Conservation (phyloP, 208 protist species). For the Naegleria fowleri region DNA sequence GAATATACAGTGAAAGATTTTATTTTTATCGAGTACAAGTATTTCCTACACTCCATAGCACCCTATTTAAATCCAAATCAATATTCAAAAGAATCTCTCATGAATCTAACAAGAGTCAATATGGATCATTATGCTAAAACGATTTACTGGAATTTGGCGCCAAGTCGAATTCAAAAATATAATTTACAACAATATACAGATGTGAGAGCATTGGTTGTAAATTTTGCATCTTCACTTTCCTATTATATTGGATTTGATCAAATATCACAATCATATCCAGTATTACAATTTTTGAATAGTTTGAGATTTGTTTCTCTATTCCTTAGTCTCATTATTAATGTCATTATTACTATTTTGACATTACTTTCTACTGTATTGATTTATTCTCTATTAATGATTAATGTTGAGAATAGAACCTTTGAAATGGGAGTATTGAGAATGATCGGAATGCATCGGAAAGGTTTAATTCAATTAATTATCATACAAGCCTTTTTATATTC, state of each 20-base stretch:
- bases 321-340: constrained; percentile 72
- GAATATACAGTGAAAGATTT: not conserved
- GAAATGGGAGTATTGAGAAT: constrained; percentile 84
- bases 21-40: not conserved
- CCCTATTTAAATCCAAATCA: not conserved
- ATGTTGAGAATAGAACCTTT: constrained; percentile 78
- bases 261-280: not conserved
- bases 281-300: constrained; percentile 57
- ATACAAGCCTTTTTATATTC: constrained; percentile 61
- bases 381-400: constrained; percentile 82
- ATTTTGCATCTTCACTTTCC: not conserved
- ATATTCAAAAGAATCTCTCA: not conserved
- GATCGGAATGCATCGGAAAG: constrained; percentile 54
- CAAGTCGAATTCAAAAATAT: not conserved
- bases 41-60: not conserved
- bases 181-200: not conserved
- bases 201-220: not conserved
- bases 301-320: constrained; percentile 72
- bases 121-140: not conserved
- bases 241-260: not conserved
- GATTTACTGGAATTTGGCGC: not conserved
- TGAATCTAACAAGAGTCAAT: not conserved
- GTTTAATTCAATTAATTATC: constrained; percentile 56
- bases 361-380: constrained; percentile 77
- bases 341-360: constrained; percentile 69